A percentile compares a stretch with the other conserved stretches of the same genome.
phyloP scores from a whole-genome alignment of 768 basidiomycete genomes.

The Amanita brunnescens region DNA sequence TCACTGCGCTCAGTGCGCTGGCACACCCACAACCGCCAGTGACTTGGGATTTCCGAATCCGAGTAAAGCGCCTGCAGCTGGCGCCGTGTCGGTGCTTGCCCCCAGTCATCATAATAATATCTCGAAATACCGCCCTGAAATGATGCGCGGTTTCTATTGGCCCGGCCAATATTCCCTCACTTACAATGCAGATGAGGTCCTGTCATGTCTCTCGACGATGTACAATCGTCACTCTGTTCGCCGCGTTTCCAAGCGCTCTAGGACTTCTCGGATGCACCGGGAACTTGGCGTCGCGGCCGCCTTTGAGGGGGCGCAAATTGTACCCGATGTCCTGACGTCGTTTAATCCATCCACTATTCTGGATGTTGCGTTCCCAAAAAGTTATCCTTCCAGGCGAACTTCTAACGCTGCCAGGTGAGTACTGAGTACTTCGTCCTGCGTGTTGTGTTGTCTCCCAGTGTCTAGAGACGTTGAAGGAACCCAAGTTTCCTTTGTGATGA shows the following conservation, averaged over 20 bases:
- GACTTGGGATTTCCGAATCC: too few relatives aligned
- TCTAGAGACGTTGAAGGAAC: constrained; percentile 26
- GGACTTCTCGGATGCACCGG: background rate
- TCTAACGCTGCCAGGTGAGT: constrained; percentile 29
- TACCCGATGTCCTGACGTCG: constrained; percentile 29
- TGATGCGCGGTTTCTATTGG: too few relatives aligned
- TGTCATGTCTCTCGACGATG: background rate
- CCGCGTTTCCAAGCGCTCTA: constrained; percentile 3
- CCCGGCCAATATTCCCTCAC: too few relatives aligned
- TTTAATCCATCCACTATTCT: constrained; percentile 29
- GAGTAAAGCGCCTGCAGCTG: too few relatives aligned
- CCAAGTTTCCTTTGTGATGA: constrained; percentile 23
- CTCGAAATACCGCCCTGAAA: too few relatives aligned
- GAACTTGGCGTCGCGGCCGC: constrained; percentile 11
- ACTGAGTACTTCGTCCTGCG: too few relatives aligned
- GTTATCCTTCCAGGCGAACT: constrained; percentile 26
- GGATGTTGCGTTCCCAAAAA: constrained; percentile 27
- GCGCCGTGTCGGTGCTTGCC: too few relatives aligned
- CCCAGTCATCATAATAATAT: too few relatives aligned
- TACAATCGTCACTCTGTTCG: constrained; percentile 10
- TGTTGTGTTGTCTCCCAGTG: background rate
- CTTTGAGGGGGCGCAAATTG: constrained; percentile 30
- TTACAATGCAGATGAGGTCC: background rate
- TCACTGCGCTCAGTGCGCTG: too few relatives aligned
- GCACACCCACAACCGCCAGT: too few relatives aligned